Percentiles rank a stretch among this genome's conserved stretches.
Conservation (phyloP, 192 early-diverging fungal species). For the Linderina pennispora region DNA sequence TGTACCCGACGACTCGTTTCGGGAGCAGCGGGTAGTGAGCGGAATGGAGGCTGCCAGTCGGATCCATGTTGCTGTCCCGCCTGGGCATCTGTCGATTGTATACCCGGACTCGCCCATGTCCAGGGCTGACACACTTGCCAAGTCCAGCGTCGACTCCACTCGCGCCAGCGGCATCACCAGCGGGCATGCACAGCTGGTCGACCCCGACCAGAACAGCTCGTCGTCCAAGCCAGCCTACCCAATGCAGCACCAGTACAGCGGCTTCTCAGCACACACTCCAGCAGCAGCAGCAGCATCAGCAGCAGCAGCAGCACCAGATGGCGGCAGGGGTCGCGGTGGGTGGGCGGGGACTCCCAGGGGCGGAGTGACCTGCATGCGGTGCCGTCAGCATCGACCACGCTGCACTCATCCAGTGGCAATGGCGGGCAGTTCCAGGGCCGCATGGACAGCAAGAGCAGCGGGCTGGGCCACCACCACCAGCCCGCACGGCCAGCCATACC, state of each 20-base stretch:
- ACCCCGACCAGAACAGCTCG: slow-evolving; percentile 18
- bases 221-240: no score
- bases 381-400: slow-evolving; percentile 38
- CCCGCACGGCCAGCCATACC: no score
- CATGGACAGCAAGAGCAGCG: slow-evolving; percentile 12
- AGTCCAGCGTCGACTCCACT: slow-evolving; percentile 30
- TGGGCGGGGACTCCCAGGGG: no score
- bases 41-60: slow-evolving; percentile 4
- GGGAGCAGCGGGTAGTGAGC: neutral
- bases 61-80: slow-evolving; percentile 36
- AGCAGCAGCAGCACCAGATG: slow-evolving; percentile 3
- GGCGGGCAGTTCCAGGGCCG: no score
- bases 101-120: slow-evolving; percentile 49
- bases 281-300: no score
- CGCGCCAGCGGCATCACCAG: slow-evolving; percentile 11
- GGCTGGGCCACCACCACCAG: no score
- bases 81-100: slow-evolving; percentile 41
- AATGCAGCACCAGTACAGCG: no score
- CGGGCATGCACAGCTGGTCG: slow-evolving; percentile 35
- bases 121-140: slow-evolving; percentile 34
- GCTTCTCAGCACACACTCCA: no score
- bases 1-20: neutral
- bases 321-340: no score
- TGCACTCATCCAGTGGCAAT: slow-evolving; percentile 27
- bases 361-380: slow-evolving; percentile 25